These are phyloP conservation scores for Adansonia grandidieri DNA, from an alignment of 441 rosid species.

Conservation along the genomic window DNA sequence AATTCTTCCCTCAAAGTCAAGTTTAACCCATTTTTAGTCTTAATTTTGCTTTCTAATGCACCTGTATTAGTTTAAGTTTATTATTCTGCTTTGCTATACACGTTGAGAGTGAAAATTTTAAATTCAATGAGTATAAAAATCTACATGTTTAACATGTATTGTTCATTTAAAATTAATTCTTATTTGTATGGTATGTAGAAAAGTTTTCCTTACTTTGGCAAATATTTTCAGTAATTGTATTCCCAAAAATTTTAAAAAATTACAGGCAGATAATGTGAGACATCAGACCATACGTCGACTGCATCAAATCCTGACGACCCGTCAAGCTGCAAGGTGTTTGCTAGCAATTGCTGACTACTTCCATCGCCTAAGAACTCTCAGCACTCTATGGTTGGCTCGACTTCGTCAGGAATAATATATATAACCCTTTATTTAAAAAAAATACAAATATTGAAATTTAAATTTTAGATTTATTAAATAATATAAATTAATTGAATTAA, in stretches of 20 bases:
- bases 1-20: too few species aligned
- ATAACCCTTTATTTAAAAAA: too few species aligned
- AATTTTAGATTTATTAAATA: too few species aligned
- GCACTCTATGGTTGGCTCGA: constrained; percentile 92
- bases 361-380: constrained; percentile 89
- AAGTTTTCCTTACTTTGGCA: not conserved
- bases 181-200: too few species aligned
- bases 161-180: not conserved
- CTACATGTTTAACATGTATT: not conserved
- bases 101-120: too few species aligned
- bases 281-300: constrained; percentile 79
- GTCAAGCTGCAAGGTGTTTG: constrained; percentile 86
- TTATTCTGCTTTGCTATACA: too few species aligned
- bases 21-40: not conserved
- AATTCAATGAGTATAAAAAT: too few species aligned
- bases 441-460: too few species aligned
- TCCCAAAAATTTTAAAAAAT: constrained; percentile 19
- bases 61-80: too few species aligned
- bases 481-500: too few species aligned
- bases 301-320: constrained; percentile 70
- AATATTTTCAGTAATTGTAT: not conserved
- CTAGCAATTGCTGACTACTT: constrained; percentile 82
- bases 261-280: constrained; percentile 95
- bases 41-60: too few species aligned
- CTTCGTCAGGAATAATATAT: constrained; percentile 68